Percentiles rank a stretch among this genome's conserved stretches.
Conservation (phyloP, 2,329 filamentous ascomycete species). For the Cladophialophora yegresii region DNA sequence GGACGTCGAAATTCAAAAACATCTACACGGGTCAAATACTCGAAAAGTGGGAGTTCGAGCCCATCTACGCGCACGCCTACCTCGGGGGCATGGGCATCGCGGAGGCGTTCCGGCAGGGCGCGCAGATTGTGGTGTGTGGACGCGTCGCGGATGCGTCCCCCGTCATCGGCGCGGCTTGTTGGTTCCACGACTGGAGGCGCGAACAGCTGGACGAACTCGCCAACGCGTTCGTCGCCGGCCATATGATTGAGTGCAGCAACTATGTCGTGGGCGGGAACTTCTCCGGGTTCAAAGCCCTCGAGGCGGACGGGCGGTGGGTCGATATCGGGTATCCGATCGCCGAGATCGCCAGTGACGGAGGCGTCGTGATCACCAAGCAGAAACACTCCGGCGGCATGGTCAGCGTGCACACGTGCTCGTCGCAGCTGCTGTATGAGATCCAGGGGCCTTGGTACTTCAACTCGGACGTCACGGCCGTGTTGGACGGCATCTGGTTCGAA, state of each 20-base stretch:
- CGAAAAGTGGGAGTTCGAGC: conserved; percentile 44
- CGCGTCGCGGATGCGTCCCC: conserved; percentile 51
- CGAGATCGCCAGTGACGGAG: conserved; percentile 47
- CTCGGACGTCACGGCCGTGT: conserved; percentile 57
- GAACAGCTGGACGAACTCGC: conserved; percentile 45
- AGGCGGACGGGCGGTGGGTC: conserved; percentile 45
- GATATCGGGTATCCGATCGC: conserved; percentile 53
- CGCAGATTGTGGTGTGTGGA: conserved; percentile 50
- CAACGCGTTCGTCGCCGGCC: conserved; percentile 45
- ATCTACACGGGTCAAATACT: conserved; percentile 45
- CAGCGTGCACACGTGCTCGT: conserved; percentile 54
- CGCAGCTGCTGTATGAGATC: conserved; percentile 58
- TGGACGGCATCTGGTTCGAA: conserved; percentile 56
- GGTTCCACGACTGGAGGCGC: conserved; percentile 49
- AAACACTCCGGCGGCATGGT: conserved; percentile 46
- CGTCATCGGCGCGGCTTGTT: conserved; percentile 47
- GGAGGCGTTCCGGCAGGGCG: conserved; percentile 45
- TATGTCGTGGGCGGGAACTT: conserved; percentile 51
- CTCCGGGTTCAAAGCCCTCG: conserved; percentile 46
- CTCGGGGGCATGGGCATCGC: conserved; percentile 47
- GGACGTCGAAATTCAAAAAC: conserved; percentile 45
- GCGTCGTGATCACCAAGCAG: conserved; percentile 51
- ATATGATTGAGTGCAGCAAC: conserved; percentile 46
- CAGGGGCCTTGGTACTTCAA: conserved; percentile 61
- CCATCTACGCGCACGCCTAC: conserved; percentile 41